Evolutionary conservation across 768 basidiomycete species (phyloP).

Genomic region (Termitomyces sp.): DNA sequence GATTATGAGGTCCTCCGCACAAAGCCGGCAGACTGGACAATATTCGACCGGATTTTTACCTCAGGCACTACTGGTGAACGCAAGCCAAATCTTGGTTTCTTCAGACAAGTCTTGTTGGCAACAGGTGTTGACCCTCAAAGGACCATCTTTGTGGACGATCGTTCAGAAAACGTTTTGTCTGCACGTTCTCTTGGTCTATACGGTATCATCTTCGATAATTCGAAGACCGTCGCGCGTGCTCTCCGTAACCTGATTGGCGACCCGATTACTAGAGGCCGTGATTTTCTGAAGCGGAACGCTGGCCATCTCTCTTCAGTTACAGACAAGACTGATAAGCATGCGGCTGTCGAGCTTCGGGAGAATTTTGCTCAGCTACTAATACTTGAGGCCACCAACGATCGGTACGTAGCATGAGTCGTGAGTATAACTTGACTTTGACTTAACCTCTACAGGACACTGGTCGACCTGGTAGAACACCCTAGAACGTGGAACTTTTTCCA

Average conservation of each 20-base stretch:
- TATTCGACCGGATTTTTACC: conserved; percentile 49
- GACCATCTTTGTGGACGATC: conserved; percentile 59
- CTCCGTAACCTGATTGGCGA: conserved; percentile 47
- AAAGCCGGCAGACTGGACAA: conserved; percentile 44
- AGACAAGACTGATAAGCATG: conserved; percentile 22
- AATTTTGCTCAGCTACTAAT: conserved; percentile 61
- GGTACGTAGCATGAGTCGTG: conserved; percentile 21
- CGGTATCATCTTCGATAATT: conserved; percentile 49
- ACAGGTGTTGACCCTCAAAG: conserved; percentile 41
- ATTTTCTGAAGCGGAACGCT: conserved; percentile 38
- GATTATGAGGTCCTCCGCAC: conserved; percentile 44
- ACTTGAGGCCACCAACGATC: conserved; percentile 45
- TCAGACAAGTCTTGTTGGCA: conserved; percentile 41
- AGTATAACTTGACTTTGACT: not conserved
- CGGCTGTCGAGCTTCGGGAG: conserved; percentile 37
- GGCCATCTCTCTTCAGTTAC: conserved; percentile 43
- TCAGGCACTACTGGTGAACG: conserved; percentile 51
- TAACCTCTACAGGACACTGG: conserved; percentile 33
- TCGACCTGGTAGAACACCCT: conserved; percentile 37
- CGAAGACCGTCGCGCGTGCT: conserved; percentile 35
- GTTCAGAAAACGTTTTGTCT: conserved; percentile 53
- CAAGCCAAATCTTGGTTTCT: conserved; percentile 54
- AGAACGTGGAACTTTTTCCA: conserved; percentile 56
- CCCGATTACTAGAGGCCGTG: conserved; percentile 38
- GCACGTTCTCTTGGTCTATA: conserved; percentile 55